Conservation (phyloP, 2,329 filamentous ascomycete genomes). For the Mycosphaerella sp. region DNA sequence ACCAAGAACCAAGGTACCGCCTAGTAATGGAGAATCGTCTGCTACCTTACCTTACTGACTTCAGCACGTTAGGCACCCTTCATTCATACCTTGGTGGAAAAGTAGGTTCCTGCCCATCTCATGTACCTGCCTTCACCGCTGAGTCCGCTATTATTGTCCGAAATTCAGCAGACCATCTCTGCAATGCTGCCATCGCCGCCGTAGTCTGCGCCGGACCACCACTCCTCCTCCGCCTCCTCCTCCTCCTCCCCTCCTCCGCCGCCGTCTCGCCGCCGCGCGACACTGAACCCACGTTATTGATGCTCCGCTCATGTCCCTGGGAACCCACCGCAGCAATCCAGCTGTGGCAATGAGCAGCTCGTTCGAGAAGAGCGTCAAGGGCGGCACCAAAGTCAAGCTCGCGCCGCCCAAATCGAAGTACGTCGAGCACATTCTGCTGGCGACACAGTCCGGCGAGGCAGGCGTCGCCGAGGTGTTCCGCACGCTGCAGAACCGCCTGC, state of each 20-base stretch:
- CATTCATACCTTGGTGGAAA: no score
- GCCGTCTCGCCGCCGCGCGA: background rate
- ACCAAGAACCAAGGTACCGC: no score
- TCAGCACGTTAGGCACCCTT: no score
- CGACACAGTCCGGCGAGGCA: conserved; percentile 89
- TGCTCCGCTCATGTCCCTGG: conserved; percentile 9
- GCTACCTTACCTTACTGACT: no score
- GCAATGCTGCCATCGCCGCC: no score
- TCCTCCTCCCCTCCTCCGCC: background rate
- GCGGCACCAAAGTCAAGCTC: conserved; percentile 89
- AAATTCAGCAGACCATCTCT: no score
- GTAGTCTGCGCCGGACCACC: no score
- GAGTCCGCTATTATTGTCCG: no score
- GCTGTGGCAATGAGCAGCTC: conserved; percentile 63
- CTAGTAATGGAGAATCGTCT: no score
- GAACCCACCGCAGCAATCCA: conserved; percentile 16
- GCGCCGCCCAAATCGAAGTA: conserved; percentile 98
- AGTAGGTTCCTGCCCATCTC: no score
- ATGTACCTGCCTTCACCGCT: no score
- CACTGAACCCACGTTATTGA: background rate
- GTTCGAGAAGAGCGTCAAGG: conserved; percentile 99
- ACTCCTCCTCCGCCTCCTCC: background rate
- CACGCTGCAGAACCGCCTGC: conserved; percentile 76
- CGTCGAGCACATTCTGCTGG: conserved; percentile 94
- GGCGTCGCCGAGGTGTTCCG: conserved; percentile 95